A percentile compares a stretch with the other conserved stretches of the same genome.
Evolutionary conservation across 331 rosid species (phyloP).

Genomic region (Prunus yedoensis): DNA sequence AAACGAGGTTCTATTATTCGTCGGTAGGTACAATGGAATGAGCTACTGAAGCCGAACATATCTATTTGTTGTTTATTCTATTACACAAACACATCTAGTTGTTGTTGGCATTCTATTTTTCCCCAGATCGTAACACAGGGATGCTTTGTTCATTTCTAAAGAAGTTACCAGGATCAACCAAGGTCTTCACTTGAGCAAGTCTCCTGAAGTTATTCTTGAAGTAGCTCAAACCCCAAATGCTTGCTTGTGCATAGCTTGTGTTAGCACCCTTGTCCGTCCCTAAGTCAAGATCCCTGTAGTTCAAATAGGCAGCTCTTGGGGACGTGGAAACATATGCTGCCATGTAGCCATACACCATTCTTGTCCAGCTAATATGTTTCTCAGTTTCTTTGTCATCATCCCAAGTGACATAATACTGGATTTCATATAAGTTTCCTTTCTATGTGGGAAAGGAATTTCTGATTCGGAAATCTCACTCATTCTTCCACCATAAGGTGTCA

Average conservation of each 20-base stretch:
- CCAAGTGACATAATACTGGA: conserved; percentile 2
- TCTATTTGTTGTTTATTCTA: no score
- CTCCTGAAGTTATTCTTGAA: conserved; percentile 19
- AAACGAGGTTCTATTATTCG: no score
- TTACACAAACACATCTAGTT: background rate
- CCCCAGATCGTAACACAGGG: conserved; percentile 5
- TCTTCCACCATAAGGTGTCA: no score
- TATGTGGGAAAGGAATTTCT: conserved; percentile 32
- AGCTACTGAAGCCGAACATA: no score
- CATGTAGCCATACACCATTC: conserved; percentile 30
- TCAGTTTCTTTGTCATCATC: conserved; percentile 8
- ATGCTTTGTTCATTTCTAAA: conserved; percentile 39
- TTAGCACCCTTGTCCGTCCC: conserved; percentile 22
- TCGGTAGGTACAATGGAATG: no score
- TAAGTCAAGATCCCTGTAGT: conserved; percentile 37
- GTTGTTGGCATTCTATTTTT: background rate
- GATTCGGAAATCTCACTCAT: no score
- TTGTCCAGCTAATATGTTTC: conserved; percentile 11
- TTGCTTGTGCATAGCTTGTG: conserved; percentile 30
- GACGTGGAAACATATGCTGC: conserved; percentile 26
- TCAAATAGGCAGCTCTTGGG: conserved; percentile 37
- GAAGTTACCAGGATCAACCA: conserved; percentile 34
- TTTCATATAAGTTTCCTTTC: background rate
- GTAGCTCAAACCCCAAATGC: conserved; percentile 32
- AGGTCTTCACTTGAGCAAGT: conserved; percentile 27